phyloP scores from a whole-genome alignment of 108 stramenopile species.

The Cyclotella kingstonii region DNA sequence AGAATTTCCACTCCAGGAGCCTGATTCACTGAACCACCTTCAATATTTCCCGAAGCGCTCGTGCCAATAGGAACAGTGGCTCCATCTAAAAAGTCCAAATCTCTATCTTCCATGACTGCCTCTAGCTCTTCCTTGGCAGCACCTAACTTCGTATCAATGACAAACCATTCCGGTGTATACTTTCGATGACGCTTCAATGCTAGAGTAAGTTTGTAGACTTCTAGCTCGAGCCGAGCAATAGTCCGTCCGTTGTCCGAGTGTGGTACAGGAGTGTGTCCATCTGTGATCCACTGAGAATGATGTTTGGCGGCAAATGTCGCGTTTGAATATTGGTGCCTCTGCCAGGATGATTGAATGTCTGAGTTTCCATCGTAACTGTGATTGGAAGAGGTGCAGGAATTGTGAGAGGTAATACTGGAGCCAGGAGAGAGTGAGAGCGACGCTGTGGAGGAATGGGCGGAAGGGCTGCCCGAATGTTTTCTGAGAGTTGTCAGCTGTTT shows the following conservation, averaged over 20 bases:
- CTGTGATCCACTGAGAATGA: too few species aligned
- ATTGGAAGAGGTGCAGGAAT: too few species aligned
- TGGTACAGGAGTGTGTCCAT: too few species aligned
- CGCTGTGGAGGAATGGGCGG: too few species aligned
- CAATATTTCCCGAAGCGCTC: neutral
- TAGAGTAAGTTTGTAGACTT: neutral
- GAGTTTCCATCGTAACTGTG: too few species aligned
- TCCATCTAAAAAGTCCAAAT: slow-evolving; percentile 7
- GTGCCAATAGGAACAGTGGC: neutral
- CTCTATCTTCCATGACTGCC: slow-evolving; percentile 1
- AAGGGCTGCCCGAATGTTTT: too few species aligned
- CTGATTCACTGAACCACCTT: neutral
- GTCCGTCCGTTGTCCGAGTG: neutral
- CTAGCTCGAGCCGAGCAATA: slow-evolving; percentile 1
- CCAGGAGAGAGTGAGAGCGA: too few species aligned
- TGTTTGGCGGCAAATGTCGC: too few species aligned
- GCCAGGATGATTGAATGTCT: neutral
- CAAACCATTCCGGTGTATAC: slow-evolving; percentile 14
- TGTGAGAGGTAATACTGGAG: too few species aligned
- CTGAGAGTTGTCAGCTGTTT: too few species aligned
- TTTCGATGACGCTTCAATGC: neutral
- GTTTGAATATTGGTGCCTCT: neutral
- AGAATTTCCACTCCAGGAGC: neutral
- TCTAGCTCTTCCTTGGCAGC: slow-evolving; percentile 12
- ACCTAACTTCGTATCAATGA: slow-evolving; percentile 7